Conservation (phyloP, 345 rosid species). For the Bretschneidera sinensis region DNA sequence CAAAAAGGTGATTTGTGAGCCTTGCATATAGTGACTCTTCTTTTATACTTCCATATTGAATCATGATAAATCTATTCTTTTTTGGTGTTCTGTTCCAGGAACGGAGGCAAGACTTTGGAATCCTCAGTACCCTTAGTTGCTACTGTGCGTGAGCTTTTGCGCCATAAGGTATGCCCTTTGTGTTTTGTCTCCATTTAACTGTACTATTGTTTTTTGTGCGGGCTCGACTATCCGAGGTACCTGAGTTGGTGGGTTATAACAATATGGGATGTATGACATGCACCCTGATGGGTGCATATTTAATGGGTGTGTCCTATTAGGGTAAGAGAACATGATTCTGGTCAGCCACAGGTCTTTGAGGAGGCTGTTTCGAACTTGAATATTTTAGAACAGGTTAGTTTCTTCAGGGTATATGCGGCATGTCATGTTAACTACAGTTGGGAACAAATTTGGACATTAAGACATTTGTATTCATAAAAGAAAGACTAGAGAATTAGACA, state of each 20-base stretch:
- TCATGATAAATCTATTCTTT: conserved; percentile 13
- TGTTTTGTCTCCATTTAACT: no score
- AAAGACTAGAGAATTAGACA: not conserved
- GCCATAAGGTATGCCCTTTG: conserved; percentile 55
- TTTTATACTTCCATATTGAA: conserved; percentile 4
- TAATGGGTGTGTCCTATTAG: not conserved
- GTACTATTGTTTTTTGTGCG: no score
- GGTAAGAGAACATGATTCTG: not conserved
- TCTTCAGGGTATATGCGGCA: not conserved
- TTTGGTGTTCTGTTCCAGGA: conserved; percentile 27
- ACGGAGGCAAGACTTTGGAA: conserved; percentile 42
- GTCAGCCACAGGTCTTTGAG: not conserved
- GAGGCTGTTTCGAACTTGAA: not conserved
- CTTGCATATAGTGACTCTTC: conserved; percentile 5
- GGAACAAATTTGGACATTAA: not conserved
- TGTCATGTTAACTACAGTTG: not conserved
- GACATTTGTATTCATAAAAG: not conserved
- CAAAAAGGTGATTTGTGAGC: conserved; percentile 40
- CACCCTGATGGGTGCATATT: not conserved
- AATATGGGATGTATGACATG: not conserved
- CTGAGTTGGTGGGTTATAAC: no score
- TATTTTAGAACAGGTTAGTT: no score
- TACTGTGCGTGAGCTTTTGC: conserved; percentile 62
- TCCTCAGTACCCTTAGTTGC: conserved; percentile 54
- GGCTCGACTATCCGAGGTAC: no score